Evolutionary conservation across 331 rosid species (phyloP), one percentile per base, ranked within the genome.

Genomic region (Saraca asoca): DNA sequence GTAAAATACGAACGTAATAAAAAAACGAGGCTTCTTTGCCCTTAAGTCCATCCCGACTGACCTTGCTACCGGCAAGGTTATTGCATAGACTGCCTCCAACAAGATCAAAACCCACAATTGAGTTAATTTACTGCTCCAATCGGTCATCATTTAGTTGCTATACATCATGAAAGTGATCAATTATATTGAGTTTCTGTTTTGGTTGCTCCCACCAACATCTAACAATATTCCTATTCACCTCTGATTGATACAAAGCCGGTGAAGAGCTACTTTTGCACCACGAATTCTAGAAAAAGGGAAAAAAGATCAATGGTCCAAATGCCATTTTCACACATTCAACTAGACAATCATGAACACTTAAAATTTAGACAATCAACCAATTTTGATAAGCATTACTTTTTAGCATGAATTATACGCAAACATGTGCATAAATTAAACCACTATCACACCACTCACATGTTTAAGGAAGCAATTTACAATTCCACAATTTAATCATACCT

Each of bases 151-250:
- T 58, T 37, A 94, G 74, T 68, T 56, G 75, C 46, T 72, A 86
- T 18, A 94, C 91, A 34, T 90, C 99, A 0, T 51, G 87, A 7
- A 90, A 51, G 66, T 94, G n/a, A n/a, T n/a, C 92, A 45, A 70
- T 24, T 48, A 94, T 58, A 53, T 76, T 79, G 13, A 97, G 97
- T 42, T 52, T 88, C 76, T 94, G 99, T 70, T 80, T 94, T 0
- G 99, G 90, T 72, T 94, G 99, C 66, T 94, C 99, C 99, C 99
- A 94, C 99, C 99, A 94, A 54, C 97, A 76, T 71, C 95, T 79
- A 1, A 94, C 88, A 3, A 88, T 87, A 43, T 82, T 88, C 43
- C 96, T 78, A 52, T 88, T 94, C 53, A 81, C 96, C 24, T 80
- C 89, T 0, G 95, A 88, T 14, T 71, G 74, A 93, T 13, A 2